Evolutionary conservation across 2,329 filamentous ascomycete species (phyloP).

Genomic region (Fusarium xyrophilum): DNA sequence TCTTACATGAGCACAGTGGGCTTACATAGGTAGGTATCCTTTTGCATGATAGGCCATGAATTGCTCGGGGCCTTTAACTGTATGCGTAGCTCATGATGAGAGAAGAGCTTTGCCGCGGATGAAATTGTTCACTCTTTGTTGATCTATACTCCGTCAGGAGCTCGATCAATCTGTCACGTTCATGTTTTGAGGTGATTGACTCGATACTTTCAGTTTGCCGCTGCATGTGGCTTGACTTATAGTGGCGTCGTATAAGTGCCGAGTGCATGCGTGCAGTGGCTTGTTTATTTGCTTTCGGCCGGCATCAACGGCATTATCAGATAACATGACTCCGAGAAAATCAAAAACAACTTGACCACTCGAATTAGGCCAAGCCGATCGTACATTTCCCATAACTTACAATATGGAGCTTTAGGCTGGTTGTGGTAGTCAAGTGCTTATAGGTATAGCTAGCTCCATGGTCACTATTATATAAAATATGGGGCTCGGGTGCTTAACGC

Average conservation of each 20-base stretch:
- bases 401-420: neutral
- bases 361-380: neutral
- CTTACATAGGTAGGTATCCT: neutral
- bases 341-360: too few relatives aligned
- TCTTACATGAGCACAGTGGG: neutral
- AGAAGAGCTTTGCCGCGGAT: neutral
- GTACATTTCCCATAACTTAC: neutral
- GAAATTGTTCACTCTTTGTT: neutral
- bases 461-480: slow-evolving; percentile 2
- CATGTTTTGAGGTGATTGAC: neutral
- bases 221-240: neutral
- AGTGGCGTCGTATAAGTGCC: neutral
- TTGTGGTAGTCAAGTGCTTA: neutral
- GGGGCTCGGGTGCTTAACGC: slow-evolving; percentile 28
- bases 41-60: neutral
- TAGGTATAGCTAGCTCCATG: too few relatives aligned
- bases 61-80: neutral
- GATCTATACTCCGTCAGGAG: neutral
- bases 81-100: neutral
- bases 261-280: neutral
- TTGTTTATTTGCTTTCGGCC: neutral
- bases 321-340: neutral
- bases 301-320: neutral
- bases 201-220: neutral
- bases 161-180: neutral